Percentiles rank a stretch among this genome's conserved stretches.
These are phyloP conservation scores for Lolium multiflorum DNA, from an alignment of 176 grass and related monocot species.

Conservation along the genomic window DNA sequence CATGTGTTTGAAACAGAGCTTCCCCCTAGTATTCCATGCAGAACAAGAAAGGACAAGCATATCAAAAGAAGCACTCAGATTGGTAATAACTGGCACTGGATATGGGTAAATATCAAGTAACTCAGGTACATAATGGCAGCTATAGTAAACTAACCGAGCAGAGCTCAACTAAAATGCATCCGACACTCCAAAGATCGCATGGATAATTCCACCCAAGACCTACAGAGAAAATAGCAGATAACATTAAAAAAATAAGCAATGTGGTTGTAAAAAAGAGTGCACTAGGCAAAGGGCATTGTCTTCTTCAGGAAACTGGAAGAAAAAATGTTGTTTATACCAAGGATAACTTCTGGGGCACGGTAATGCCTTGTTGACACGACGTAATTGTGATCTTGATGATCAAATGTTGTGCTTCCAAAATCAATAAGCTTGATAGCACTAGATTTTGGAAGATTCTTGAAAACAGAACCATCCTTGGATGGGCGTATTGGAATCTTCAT, in stretches of 20 bases:
- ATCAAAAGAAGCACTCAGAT: conserved; percentile 27
- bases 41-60: conserved; percentile 33
- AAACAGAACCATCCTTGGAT: conserved; percentile 78
- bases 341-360: conserved; percentile 96
- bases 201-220: conserved; percentile 98
- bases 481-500: conserved; percentile 68
- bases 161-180: conserved; percentile 96
- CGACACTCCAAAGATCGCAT: conserved; percentile 96
- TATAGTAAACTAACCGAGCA: conserved; percentile 78
- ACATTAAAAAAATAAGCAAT: conserved; percentile 28
- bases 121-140: background rate
- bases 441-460: conserved; percentile 92
- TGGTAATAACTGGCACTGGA: conserved; percentile 2
- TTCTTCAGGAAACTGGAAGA: background rate
- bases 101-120: conserved; percentile 34
- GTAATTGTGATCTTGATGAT: conserved; percentile 92
- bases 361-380: conserved; percentile 96
- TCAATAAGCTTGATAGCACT: conserved; percentile 97
- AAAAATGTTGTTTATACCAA: conserved; percentile 64
- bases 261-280: background rate
- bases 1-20: conserved; percentile 90
- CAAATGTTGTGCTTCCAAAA: conserved; percentile 95
- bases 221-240: conserved; percentile 46
- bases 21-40: conserved; percentile 69
- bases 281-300: conserved; percentile 17